Conservation (phyloP, 2,329 filamentous ascomycete species). For the Xylaria sp. region DNA sequence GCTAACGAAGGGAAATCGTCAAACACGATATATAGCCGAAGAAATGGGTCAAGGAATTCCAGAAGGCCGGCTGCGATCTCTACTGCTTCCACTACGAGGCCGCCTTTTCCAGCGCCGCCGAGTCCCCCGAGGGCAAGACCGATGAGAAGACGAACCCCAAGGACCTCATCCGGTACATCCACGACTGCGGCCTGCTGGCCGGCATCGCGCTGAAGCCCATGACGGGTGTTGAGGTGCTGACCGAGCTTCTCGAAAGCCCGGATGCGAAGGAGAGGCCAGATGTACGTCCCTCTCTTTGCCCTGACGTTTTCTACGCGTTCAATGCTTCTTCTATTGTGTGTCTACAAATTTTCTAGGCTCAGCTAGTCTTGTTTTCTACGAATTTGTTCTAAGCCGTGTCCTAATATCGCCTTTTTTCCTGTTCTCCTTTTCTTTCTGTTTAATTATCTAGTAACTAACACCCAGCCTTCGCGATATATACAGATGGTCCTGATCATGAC, state of each 20-base stretch:
- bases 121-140: conserved; percentile 75
- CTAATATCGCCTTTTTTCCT: background rate
- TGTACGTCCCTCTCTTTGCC: conserved; percentile 64
- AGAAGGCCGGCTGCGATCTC: conserved; percentile 93
- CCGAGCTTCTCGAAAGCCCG: conserved; percentile 82
- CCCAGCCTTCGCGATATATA: background rate
- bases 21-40: conserved; percentile 73
- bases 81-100: conserved; percentile 99
- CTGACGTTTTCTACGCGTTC: background rate
- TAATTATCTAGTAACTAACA: background rate
- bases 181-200: conserved; percentile 86
- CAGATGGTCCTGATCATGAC: conserved; percentile 99
- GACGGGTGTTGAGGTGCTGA: conserved; percentile 90
- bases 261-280: conserved; percentile 84
- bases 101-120: conserved; percentile 86
- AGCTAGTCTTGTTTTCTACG: background rate
- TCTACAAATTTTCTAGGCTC: too few species aligned
- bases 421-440: background rate
- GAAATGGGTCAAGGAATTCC: conserved; percentile 97
- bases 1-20: conserved; percentile 15
- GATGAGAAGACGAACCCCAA: conserved; percentile 82
- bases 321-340: background rate
- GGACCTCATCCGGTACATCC: conserved; percentile 90
- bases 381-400: background rate
- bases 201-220: conserved; percentile 96